Evolutionary conservation across 257 asterid genomes (phyloP), one percentile per base, ranked within the genome.

Genomic region (Solanum lycopersicoides): DNA sequence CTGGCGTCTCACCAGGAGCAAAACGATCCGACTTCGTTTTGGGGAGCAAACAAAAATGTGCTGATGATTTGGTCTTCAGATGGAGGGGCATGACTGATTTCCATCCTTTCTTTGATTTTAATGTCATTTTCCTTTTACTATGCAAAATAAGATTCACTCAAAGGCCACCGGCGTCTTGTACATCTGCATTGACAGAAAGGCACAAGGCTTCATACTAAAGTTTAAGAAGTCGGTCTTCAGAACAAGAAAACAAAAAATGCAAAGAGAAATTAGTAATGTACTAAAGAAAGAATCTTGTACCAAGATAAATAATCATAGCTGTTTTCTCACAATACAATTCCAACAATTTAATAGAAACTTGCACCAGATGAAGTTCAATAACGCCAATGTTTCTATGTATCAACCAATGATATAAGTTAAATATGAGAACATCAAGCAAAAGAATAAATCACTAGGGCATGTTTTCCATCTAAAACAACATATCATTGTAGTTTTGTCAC

Each of bases 41-140:
- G 6, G 99, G 92, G 88, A 97, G 96, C 84, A 97, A 93, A 91
- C 98, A 95, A 92, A 97, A 96, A 75, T 93, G 92, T 2, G 92
- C 90, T 3, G 94, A 93, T 35, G 99, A 89, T 88, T 93, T 95
- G 89, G 92, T 88, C 32, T 93, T 92, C 89, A 96, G 88, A 83
- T 87, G 91, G 63, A 89, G 91, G 11, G 98, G 98, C 82, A 92
- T 90, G 68, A 90, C 88, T 44, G 97, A 93, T 89, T 94, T 97
- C 99, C 98, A 96, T 71, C 93, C 92, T 89, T 94, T 94, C 93
- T 90, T 97, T 50, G 95, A 86, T 89, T 92, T 93, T 86, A 93
- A 85, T 82, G 92, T 87, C 99, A 97, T 96, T 86, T 87, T 91
- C 92, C 89, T 91, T 83, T 75, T 41, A 42, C 85, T 50, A 85